Base-by-base conservation (phyloP, 768 basidiomycete genomes). In the Auricularia sp. region DNA sequence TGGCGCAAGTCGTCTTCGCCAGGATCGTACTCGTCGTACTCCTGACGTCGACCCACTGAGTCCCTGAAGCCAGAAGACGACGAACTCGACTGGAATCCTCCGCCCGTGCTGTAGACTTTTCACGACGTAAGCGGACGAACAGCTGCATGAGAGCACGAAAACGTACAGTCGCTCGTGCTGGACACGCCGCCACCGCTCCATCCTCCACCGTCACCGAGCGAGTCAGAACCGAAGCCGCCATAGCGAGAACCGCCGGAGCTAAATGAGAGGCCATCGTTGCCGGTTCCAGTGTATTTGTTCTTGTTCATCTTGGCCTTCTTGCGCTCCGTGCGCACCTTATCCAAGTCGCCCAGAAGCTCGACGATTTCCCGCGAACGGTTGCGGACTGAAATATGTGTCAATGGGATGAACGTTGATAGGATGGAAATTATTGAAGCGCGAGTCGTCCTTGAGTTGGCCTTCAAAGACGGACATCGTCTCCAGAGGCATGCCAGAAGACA, bases 21-120 rank as follows among this genome's bases (percentile, higher is more conserved):
- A 12, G 96, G 97, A 68, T 96, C 91, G 74, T 99, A 99, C 73
- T 98, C 95, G 70, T 98, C 95, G 68, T 85, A 98, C 33, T 83
- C 82, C 64, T 79, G 77, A 16, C 84, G 77, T 47, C 84, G 74
- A 7, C 74, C 73, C 18, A 18, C 21, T 36, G 75, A 78, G 66
- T 92, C 90, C 61, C 83, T 79, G 76, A 88, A 91, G 1, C 81
- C 81, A 54, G 80, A 77, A 6, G 47, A 51, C 11, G 47, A 51
- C 47, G 47, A 51, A 18, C 18, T 18, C 14, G 47, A 21, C 47
- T 51, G 47, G 47, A 51, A 51, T 5, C 47, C 47, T 10, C 47
- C 47, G 14, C 47, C 47, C 14, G 47, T 51, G 21, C 16, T 51
- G 16, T 51, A 51, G 21, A 59, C 56, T 59, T 10, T 7, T 35